Base-by-base conservation (phyloP, 805 yeast genomes). In the Saturnispora ahearnii region DNA sequence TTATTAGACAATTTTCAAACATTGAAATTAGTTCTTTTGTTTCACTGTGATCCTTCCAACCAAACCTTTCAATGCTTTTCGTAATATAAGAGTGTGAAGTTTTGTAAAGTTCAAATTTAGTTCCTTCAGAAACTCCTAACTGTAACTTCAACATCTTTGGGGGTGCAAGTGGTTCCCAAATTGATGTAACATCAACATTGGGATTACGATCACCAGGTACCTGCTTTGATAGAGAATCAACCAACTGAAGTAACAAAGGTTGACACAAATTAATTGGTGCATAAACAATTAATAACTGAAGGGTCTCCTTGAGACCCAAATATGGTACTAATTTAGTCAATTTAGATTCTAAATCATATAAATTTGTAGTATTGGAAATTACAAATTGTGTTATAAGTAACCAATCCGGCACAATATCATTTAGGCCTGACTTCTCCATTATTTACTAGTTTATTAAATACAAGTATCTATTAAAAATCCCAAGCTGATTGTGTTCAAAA, bases 1-100 rank as follows among this genome's bases (percentile, higher is more conserved):
- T 28, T 2, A 62, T 47, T 18, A 62, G 52, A 4, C 60, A 48
- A 41, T 57, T 59, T 12, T 59, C 55, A 46, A 59, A 62, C 13
- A 42, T 40, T 21, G 46, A 45, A 33, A 59, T 57, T 0, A 58
- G 18, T n/a, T 40, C 38, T 10, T 33, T 24, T 8, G 42, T 10
- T 18, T 41, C 29, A 10, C 15, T 30, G 28, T 33, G 21, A 9
- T 30, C 31, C 15, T 21, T 15, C 49, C 47, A 53, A 24, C 42
- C 41, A 31, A 44, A 53, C 26, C 41, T 49, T 3, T n/a, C 21
- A 5, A 44, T 22, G 4, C 11, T 33, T 13, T 21, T 32, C 3
- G 15, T 41, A 22, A 18, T 28, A 42, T 13, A 24, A 12, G 44
- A 13, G 5, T 11, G 33, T 6, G 34, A 33, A 7, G 15, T 21